Evolutionary conservation across 1,284 basidiomycete genomes (phyloP).

Genomic region (Mrakiaceae sp.): DNA sequence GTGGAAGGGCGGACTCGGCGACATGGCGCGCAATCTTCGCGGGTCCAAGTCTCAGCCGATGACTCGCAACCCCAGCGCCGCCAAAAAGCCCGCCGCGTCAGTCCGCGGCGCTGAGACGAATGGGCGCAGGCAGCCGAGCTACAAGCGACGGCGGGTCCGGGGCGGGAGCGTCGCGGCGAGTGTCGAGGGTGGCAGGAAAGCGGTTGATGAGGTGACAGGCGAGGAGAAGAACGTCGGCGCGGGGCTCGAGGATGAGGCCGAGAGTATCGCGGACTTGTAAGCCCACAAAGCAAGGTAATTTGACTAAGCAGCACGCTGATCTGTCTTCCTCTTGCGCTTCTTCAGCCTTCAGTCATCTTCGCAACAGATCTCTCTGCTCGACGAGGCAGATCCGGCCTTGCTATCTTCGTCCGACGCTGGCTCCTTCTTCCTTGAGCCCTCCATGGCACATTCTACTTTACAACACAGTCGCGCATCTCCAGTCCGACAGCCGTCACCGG

Average conservation of each 20-base stretch:
- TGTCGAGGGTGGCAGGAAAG: slow-evolving; percentile 19
- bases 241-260: slow-evolving; percentile 45
- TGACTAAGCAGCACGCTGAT: background rate
- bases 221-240: slow-evolving; percentile 28
- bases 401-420: background rate
- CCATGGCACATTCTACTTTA: background rate
- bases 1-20: slow-evolving; percentile 52
- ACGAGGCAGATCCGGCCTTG: background rate
- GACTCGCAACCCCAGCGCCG: background rate
- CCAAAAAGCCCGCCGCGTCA: background rate
- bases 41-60: slow-evolving; percentile 12
- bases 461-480: background rate
- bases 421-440: slow-evolving; percentile 4
- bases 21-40: slow-evolving; percentile 19
- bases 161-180: slow-evolving; percentile 24
- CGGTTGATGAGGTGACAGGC: slow-evolving; percentile 20
- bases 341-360: slow-evolving; percentile 11
- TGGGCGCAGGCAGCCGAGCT: slow-evolving; percentile 24
- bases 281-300: slow-evolving; percentile 22
- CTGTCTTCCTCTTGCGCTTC: background rate
- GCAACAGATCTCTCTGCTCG: background rate
- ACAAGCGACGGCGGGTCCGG: slow-evolving; percentile 34
- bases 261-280: slow-evolving; percentile 50
- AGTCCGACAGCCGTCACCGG: background rate
- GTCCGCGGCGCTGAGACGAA: background rate